These are phyloP conservation scores for Aspergillus nanangensis DNA, from an alignment of 495 filamentous ascomycete species.

Conservation along the genomic window DNA sequence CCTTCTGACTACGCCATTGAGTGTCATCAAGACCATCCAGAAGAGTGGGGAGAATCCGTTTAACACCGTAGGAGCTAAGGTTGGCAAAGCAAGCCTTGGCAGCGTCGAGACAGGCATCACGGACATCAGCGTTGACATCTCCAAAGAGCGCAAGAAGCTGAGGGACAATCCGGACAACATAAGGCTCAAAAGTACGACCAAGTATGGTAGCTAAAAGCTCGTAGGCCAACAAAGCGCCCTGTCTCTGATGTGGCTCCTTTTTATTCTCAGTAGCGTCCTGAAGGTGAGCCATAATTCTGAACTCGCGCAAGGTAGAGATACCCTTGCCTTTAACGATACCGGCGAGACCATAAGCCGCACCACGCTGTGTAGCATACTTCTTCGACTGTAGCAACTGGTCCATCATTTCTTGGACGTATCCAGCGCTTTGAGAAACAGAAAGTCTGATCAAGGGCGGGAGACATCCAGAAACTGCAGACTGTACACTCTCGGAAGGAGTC, in stretches of 20 bases:
- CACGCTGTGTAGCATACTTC: conserved; percentile 84
- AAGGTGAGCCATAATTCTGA: conserved; percentile 76
- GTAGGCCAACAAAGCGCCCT: conserved; percentile 84
- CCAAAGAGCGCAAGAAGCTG: conserved; percentile 87
- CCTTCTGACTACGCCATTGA: conserved; percentile 98
- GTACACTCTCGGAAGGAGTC: conserved; percentile 94
- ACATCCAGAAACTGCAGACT: conserved; percentile 92
- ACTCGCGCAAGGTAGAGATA: conserved; percentile 75
- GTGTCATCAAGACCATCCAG: conserved; percentile 90
- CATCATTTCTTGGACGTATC: conserved; percentile 75
- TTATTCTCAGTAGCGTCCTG: conserved; percentile 81
- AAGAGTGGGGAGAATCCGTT: conserved; percentile 85
- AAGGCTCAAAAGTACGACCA: conserved; percentile 87
- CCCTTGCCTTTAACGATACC: conserved; percentile 84
- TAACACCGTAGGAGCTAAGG: conserved; percentile 92
- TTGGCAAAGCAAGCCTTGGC: conserved; percentile 91
- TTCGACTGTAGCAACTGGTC: conserved; percentile 78
- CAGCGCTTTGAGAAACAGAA: conserved; percentile 66
- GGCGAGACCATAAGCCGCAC: conserved; percentile 91
- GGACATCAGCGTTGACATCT: conserved; percentile 80
- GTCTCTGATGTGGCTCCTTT: conserved; percentile 81
- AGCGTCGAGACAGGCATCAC: conserved; percentile 87
- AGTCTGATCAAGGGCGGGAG: conserved; percentile 83
- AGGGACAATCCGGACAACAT: conserved; percentile 91
- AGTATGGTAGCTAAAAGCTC: conserved; percentile 84